Evolutionary conservation across 2,329 filamentous ascomycete genomes (phyloP), one percentile per base, ranked within the genome.

Genomic region (Diaporthe amygdali): DNA sequence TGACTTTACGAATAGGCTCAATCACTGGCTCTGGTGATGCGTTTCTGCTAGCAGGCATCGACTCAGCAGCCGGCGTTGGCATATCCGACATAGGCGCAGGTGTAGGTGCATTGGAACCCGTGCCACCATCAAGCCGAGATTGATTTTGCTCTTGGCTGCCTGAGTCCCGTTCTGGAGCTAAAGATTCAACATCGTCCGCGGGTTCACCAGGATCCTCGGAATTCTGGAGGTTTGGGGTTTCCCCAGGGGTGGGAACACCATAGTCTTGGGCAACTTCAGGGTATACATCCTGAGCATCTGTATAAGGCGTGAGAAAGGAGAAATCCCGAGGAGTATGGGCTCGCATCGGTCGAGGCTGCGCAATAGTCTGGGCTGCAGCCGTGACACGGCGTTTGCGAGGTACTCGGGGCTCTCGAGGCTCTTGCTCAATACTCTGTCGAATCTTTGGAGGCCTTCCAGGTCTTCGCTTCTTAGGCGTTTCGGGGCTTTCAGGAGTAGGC

Each of bases 81-180:
- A 63, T 34, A 15, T 72, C 70, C 17, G 79, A 79, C 75, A 75
- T 77, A 59, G 63, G 76, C 41, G 14, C 75, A 74, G 64, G 74
- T 63, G 30, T 70, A n/a, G 14, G 71, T 72, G 61, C 68, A 51
- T 55, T 69, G 49, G 68, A 68, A 0, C 68, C 70, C 27, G 70
- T 75, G 37, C 67, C 73, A 17, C 66, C 66, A 22, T 72, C 72
- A 15, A 70, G 56, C 12, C 55, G 59, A 47, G 27, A 54, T n/a
- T 68, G 52, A 10, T 39, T 34, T 12, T 51, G 66, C 8, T 70
- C 71, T 32, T 72, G 64, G 39, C 67, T 72, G 20, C 59, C 66
- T 15, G 34, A 46, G 6, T 70, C 67, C 25, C 64, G 46, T 8
- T 72, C 70, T 27, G 52, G 37, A 9, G 67, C 70, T n/a, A 72